Conservation (phyloP, 2,329 filamentous ascomycete species). For the Lachnellula cervina region DNA sequence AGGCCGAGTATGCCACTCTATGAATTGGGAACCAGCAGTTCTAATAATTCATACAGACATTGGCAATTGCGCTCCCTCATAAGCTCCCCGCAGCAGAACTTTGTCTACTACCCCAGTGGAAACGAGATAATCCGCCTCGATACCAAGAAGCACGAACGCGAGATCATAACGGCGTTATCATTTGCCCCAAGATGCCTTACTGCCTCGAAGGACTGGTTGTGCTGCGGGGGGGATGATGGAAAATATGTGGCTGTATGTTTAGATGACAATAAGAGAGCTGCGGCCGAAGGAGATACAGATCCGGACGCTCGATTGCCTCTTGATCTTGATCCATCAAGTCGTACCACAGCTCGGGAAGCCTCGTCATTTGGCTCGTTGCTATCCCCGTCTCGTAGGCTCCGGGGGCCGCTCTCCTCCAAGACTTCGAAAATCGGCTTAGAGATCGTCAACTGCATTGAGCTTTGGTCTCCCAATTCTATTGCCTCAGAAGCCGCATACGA, state of each 20-base stretch:
- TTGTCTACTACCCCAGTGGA: slow-evolving; percentile 81
- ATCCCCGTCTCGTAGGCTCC: slow-evolving; percentile 13
- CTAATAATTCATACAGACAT: slow-evolving; percentile 48
- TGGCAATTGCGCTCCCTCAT: slow-evolving; percentile 90
- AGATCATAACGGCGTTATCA: slow-evolving; percentile 64
- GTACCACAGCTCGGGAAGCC: slow-evolving; percentile 9
- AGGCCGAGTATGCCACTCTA: slow-evolving; percentile 52
- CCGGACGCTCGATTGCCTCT: slow-evolving; percentile 55
- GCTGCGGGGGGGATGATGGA: slow-evolving; percentile 81
- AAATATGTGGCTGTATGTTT: slow-evolving; percentile 56
- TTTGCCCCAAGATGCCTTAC: slow-evolving; percentile 81
- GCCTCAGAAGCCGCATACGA: slow-evolving; percentile 39
- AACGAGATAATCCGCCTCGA: slow-evolving; percentile 67
- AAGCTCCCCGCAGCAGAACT: slow-evolving; percentile 69
- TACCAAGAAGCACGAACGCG: slow-evolving; percentile 63
- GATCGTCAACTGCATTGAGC: slow-evolving; percentile 61
- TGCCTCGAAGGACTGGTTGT: slow-evolving; percentile 83
- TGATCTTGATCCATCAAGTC: slow-evolving; percentile 36
- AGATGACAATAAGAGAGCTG: slow-evolving; percentile 15
- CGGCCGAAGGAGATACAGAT: slow-evolving; percentile 33
- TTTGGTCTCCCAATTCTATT: slow-evolving; percentile 48
- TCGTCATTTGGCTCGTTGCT: slow-evolving; percentile 9
- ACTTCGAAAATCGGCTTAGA: slow-evolving; percentile 53
- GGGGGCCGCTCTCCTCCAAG: slow-evolving; percentile 36
- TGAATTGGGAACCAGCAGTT: neutral